Evolutionary conservation across 2,329 filamentous ascomycete genomes (phyloP).

Genomic region (Neurospora sp.): DNA sequence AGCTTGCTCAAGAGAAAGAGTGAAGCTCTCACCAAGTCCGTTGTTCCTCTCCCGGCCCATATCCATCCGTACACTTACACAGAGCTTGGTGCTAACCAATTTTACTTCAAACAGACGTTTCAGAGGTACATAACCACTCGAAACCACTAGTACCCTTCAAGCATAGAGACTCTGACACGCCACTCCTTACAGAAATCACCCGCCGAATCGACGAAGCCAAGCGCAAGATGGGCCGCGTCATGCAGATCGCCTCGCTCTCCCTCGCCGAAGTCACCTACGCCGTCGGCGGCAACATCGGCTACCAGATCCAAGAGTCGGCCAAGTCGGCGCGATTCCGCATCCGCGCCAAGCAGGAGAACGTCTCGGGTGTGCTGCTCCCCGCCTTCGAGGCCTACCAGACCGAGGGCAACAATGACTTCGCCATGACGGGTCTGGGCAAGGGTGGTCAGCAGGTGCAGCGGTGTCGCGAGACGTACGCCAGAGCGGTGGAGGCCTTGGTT

Average conservation of each 20-base stretch:
- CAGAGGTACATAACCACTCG: slow-evolving; percentile 52
- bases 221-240: slow-evolving; percentile 97
- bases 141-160: background rate
- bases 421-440: slow-evolving; percentile 88
- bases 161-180: background rate
- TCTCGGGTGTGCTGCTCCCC: slow-evolving; percentile 89
- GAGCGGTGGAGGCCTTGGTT: slow-evolving; percentile 91
- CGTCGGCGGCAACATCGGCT: slow-evolving; percentile 88
- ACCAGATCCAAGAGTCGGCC: slow-evolving; percentile 94
- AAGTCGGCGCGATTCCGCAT: slow-evolving; percentile 88
- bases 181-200: slow-evolving; percentile 63
- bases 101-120: slow-evolving; percentile 54
- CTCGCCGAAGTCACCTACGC: slow-evolving; percentile 96
- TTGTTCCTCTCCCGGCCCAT: slow-evolving; percentile 7
- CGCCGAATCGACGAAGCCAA: slow-evolving; percentile 97
- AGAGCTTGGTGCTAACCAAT: slow-evolving; percentile 6
- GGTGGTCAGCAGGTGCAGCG: slow-evolving; percentile 94
- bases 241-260: slow-evolving; percentile 98
- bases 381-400: slow-evolving; percentile 85
- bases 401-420: slow-evolving; percentile 91
- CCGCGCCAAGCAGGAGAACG: slow-evolving; percentile 94
- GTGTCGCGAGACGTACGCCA: slow-evolving; percentile 89
- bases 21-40: slow-evolving; percentile 92
- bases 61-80: background rate
- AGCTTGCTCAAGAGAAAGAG: slow-evolving; percentile 95